These are phyloP conservation scores for Acer negundo DNA, from an alignment of 345 rosid species.

Conservation along the genomic window DNA sequence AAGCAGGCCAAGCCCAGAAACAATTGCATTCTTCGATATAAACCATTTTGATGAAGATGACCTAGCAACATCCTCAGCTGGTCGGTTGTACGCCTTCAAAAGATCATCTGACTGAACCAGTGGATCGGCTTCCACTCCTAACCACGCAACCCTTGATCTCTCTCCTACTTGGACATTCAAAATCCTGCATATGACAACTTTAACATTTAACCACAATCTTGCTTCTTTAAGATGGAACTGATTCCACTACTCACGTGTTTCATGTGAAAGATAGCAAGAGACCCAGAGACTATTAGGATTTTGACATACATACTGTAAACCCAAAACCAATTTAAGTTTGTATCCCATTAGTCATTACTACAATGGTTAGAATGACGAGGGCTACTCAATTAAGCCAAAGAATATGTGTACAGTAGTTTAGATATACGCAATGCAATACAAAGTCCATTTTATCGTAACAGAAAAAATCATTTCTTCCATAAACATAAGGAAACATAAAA, in stretches of 20 bases:
- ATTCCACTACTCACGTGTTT: not conserved
- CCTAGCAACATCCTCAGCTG: conserved; percentile 39
- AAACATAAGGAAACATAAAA: not conserved
- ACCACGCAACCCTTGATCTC: conserved; percentile 76
- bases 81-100: conserved; percentile 69
- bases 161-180: conserved; percentile 75
- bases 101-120: conserved; percentile 68
- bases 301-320: not conserved
- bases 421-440: not conserved
- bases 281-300: not conserved
- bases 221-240: not conserved
- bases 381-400: not conserved
- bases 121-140: conserved; percentile 88
- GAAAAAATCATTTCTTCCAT: not conserved
- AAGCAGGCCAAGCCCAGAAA: conserved; percentile 79
- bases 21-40: conserved; percentile 73
- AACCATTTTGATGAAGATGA: conserved; percentile 79
- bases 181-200: conserved; percentile 48
- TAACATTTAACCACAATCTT: not conserved
- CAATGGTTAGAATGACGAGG: not conserved
- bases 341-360: not conserved
- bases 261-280: not conserved
- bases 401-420: not conserved
- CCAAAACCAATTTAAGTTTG: not conserved
- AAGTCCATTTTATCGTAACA: not conserved